Base-by-base conservation (phyloP, 2,329 filamentous ascomycete species). In the Cercospora brassicicola region DNA sequence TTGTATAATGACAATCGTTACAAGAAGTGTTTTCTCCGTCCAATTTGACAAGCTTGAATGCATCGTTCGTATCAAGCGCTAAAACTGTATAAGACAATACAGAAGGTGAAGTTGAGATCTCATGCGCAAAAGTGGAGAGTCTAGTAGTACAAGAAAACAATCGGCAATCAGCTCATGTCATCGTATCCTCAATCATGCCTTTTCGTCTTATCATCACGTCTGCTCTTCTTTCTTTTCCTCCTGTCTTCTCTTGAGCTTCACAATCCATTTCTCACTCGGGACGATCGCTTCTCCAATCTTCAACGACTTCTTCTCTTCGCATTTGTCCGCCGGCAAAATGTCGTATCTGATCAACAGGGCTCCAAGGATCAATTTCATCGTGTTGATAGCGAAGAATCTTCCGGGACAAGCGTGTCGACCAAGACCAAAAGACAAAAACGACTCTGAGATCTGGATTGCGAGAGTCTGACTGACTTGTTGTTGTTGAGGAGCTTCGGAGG, bases 281-380 rank as follows among this genome's bases (percentile, higher is more conserved):
- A 68, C 31, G 15, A 48, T 51, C 7, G 56, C 20, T n/a, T 62
- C 63, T 13, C 67, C 67, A 26, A 66, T 61, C 18, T 51, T 30
- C 10, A 18, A 23, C 8, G 59, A 31, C 33, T 67, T 59, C 42
- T 56, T 64, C 42, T 62, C 55, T 57, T 66, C 56, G 7, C 45
- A 20, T 51, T 51, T 51, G 23, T 48, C 42, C 15, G 66, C 56
- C 13, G 64, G 60, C 33, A 64, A n/a, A 11, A 72, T 57, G 5
- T 83, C 81, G 69, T 82, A 82, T 31, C 77, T 79, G 0, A 82
- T 78, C 59, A 83, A 63, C 0, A 80, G 72, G 53, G 79, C 71
- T 2, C 78, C 78, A 18, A 84, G 70, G 4, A 83, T 78, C 70
- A 83, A 73, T 74, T 83, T 84, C 73, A 83, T 80, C 76, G 82